Evolutionary conservation across 768 basidiomycete species (phyloP).

Genomic region (Tulasnella sp.): DNA sequence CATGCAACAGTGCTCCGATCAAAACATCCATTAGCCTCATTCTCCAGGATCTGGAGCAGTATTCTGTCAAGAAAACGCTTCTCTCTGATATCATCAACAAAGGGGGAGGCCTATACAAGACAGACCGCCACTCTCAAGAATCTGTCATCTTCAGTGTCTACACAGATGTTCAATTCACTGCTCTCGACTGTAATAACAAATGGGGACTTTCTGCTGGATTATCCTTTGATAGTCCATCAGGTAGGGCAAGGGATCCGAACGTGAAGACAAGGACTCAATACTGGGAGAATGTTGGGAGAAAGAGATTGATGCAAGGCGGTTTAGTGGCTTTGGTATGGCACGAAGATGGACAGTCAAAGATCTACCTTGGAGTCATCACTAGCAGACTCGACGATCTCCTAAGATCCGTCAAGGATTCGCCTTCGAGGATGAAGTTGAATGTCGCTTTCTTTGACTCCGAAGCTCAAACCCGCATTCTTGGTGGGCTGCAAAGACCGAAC

Average conservation of each 20-base stretch:
- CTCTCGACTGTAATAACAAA: constrained; percentile 19
- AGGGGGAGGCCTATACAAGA: constrained; percentile 21
- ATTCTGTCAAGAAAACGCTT: constrained; percentile 3
- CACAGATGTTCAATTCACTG: constrained; percentile 16
- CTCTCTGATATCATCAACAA: constrained; percentile 13
- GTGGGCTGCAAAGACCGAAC: neutral
- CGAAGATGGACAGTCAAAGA: constrained; percentile 14
- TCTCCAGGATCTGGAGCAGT: constrained; percentile 31
- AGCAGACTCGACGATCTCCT: constrained; percentile 35
- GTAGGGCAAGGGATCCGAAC: constrained; percentile 34
- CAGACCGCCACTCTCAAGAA: constrained; percentile 4
- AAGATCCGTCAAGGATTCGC: constrained; percentile 29
- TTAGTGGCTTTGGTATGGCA: constrained; percentile 50
- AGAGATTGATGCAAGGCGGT: constrained; percentile 46
- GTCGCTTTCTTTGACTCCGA: constrained; percentile 52
- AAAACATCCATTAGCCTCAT: constrained; percentile 39
- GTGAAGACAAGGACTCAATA: constrained; percentile 34
- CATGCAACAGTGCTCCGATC: constrained; percentile 35
- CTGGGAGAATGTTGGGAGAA: constrained; percentile 50
- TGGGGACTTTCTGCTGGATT: constrained; percentile 40
- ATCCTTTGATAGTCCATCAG: constrained; percentile 41
- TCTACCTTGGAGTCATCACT: constrained; percentile 43
- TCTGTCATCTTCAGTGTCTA: constrained; percentile 20
- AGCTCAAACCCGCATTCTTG: constrained; percentile 34
- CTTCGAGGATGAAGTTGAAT: constrained; percentile 32